A percentile compares a stretch with the other conserved stretches of the same genome.
phyloP scores from a whole-genome alignment of 1,139 yeast genomes.

The Magnusiomyces paraingens region DNA sequence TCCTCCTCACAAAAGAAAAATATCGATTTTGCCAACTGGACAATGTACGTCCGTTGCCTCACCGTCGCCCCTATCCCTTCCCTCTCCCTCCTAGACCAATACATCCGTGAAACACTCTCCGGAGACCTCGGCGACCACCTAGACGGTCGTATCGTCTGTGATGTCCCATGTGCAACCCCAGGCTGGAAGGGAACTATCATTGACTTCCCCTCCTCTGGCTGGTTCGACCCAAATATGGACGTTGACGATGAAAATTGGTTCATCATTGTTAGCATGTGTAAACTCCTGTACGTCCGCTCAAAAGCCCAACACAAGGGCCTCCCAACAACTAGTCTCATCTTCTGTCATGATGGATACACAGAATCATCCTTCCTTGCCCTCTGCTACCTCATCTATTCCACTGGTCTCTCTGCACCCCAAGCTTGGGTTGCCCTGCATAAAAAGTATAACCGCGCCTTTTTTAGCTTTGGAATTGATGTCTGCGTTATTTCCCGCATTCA shows the following conservation, averaged over 20 bases:
- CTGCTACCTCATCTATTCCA: conserved; percentile 63
- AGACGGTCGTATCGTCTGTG: conserved; percentile 30
- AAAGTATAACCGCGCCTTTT: conserved; percentile 69
- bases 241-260: conserved; percentile 24
- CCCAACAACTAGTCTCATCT: conserved; percentile 42
- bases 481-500: conserved; percentile 58
- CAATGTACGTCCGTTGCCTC: conserved; percentile 34
- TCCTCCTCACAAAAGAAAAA: too few species aligned
- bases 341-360: conserved; percentile 89
- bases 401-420: conserved; percentile 45
- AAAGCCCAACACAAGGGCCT: conserved; percentile 20
- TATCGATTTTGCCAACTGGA: conserved; percentile 27
- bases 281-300: conserved; percentile 31
- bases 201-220: conserved; percentile 78
- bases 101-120: conserved; percentile 23
- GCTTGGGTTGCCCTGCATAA: conserved; percentile 53
- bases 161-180: conserved; percentile 2
- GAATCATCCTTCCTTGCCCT: conserved; percentile 73
- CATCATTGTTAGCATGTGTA: conserved; percentile 27
- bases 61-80: conserved; percentile 57
- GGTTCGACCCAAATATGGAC: conserved; percentile 21
- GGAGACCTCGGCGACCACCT: conserved; percentile 32
- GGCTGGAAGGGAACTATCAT: conserved; percentile 26
- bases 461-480: conserved; percentile 73
- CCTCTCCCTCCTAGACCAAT: conserved; percentile 23